Evolutionary conservation across 192 early-diverging fungal genomes (phyloP).

Genomic region (Rhizoclosmatium globosum): DNA sequence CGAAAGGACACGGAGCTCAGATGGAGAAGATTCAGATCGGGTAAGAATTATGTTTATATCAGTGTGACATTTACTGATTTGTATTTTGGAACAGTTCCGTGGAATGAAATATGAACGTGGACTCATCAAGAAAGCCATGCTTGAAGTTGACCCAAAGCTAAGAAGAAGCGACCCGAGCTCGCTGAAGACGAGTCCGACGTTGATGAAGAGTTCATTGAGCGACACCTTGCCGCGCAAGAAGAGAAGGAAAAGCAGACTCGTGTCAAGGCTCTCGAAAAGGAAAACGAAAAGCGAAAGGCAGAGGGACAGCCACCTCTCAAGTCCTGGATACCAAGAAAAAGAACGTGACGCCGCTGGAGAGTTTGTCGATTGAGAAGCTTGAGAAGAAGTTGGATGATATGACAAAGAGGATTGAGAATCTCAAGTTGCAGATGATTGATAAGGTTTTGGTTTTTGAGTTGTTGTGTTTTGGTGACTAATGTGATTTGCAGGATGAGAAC

Average conservation of each 20-base stretch:
- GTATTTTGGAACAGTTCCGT: slow-evolving; percentile 59
- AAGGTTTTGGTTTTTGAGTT: slow-evolving; percentile 64
- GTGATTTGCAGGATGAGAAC: slow-evolving; percentile 87
- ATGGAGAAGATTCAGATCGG: slow-evolving; percentile 89
- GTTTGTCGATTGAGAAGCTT: slow-evolving; percentile 71
- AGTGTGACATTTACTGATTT: background rate
- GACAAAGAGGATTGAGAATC: slow-evolving; percentile 74
- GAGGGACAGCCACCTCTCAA: slow-evolving; percentile 61
- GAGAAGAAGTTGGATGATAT: slow-evolving; percentile 75
- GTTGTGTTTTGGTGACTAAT: background rate
- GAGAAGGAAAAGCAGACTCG: slow-evolving; percentile 79
- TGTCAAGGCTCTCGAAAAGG: slow-evolving; percentile 73
- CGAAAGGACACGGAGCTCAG: slow-evolving; percentile 78
- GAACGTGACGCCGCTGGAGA: slow-evolving; percentile 28
- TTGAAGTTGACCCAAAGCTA: slow-evolving; percentile 79
- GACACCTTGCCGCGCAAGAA: slow-evolving; percentile 63
- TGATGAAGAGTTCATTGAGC: slow-evolving; percentile 77
- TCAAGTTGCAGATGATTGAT: slow-evolving; percentile 80
- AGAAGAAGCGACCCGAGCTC: slow-evolving; percentile 78
- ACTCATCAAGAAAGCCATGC: slow-evolving; percentile 72
- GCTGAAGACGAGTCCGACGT: slow-evolving; percentile 76
- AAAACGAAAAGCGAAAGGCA: slow-evolving; percentile 82
- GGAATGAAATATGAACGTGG: slow-evolving; percentile 87
- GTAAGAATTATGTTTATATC: slow-evolving; percentile 40
- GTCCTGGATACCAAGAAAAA: slow-evolving; percentile 60